These are phyloP conservation scores for Pythium rhizo-oryzae DNA, from an alignment of 352 stramenopile species.

Conservation along the genomic window DNA sequence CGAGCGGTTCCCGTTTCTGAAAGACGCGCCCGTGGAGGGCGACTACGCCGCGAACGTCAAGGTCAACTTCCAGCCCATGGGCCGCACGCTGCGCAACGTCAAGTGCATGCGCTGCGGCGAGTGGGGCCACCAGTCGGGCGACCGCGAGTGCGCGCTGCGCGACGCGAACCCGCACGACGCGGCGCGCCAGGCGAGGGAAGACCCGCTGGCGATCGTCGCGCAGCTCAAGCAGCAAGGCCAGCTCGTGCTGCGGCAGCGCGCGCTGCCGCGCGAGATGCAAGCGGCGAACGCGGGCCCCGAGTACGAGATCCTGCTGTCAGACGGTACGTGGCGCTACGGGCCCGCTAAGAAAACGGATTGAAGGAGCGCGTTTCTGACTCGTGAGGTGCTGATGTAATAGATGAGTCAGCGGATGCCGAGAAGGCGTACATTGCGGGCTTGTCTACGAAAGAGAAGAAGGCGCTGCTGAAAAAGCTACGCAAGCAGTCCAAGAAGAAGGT, in stretches of 20 bases:
- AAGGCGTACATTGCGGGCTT: constrained; percentile 52
- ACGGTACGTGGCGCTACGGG: constrained; percentile 27
- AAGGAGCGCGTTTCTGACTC: background rate
- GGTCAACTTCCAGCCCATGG: constrained; percentile 89
- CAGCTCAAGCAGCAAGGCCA: constrained; percentile 59
- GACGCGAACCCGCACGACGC: constrained; percentile 83
- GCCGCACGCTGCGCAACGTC: constrained; percentile 83
- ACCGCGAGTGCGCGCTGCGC: constrained; percentile 77
- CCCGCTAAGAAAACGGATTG: background rate
- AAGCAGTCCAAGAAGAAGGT: constrained; percentile 28
- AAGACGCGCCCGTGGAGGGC: constrained; percentile 86
- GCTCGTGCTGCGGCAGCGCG: constrained; percentile 52
- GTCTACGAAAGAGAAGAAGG: constrained; percentile 72
- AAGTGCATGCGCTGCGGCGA: constrained; percentile 78
- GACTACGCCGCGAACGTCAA: constrained; percentile 80
- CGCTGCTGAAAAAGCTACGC: constrained; percentile 58
- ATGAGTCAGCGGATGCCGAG: constrained; percentile 41
- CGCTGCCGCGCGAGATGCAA: constrained; percentile 76
- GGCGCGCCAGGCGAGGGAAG: constrained; percentile 63
- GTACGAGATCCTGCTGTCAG: constrained; percentile 72
- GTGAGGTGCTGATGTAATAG: background rate
- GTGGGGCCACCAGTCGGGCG: constrained; percentile 85
- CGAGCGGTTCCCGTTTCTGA: constrained; percentile 89
- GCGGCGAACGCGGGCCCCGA: constrained; percentile 33
- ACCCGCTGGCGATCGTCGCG: constrained; percentile 66